Evolutionary conservation across 345 rosid species (phyloP), one percentile per base, ranked within the genome.

Genomic region (Gossypioides kirkii): DNA sequence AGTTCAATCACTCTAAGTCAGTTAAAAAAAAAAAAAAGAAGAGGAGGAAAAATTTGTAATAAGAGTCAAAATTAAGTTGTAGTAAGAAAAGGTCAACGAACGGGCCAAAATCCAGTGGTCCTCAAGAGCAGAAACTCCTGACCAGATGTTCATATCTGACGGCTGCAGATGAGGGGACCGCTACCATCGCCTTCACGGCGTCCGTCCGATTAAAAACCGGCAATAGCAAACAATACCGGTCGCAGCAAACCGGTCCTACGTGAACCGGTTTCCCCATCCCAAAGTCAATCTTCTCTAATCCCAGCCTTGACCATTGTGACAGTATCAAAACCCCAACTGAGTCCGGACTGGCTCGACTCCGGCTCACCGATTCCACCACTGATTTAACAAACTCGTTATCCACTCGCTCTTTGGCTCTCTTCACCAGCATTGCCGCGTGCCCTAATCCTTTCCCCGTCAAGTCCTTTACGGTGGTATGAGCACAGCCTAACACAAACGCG

Each of bases 291-390:
- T 73, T 82, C 8, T 93, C 96, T 38, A 93, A 76, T 46, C 97
- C 98, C 61, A 93, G 87, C 46, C 87, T 87, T 73, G 98, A 93
- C 98, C 98, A 93, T 56, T 93, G 94, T 45, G 97, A 88, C 78
- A 89, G 5, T 55, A 93, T 85, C 83, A 93, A 73, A 0, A 88
- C 91, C 1, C 93, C 95, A 0, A 86, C 93, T 13, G 90, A 82
- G 90, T 87, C 97, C 0, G 92, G 89, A 79, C 90, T 32, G 38
- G 88, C 86, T 60, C 77, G 76, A 52, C 72, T 50, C 47, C 43
- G 80, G 68, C 92, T 89, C 83, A 91, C 94, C 23, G 84, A 77
- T 70, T 86, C 87, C 1, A 86, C 76, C 49, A 88, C 90, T 62
- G 90, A 84, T 56, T 78, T 85, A 20, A 88, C 94, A 77, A 82